Percentiles rank a stretch among this genome's conserved stretches.
phyloP scores from a whole-genome alignment of 306 rosid genomes.

The Medicago truncatula region MtrunA17r5.0-ANR NC_053046.1:9023501-9024000 shows the following conservation, averaged over 20 bases:
- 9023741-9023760: too few species aligned
- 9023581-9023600: neutral
- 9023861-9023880: slow-evolving; percentile 5
- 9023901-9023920: too few species aligned
- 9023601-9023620: neutral
- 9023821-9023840: slow-evolving; percentile 11
- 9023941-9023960: slow-evolving; percentile 9
- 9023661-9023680: neutral
- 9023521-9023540: neutral
- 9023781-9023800: slow-evolving; percentile 21
- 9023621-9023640: neutral
- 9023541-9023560: neutral
- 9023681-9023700: neutral
- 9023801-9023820: slow-evolving; percentile 29
- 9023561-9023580: neutral
- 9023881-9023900: neutral
- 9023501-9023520: neutral
- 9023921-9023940: slow-evolving; percentile 27
- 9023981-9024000: neutral
- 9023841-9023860: neutral
- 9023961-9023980: neutral
- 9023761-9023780: neutral
- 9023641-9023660: slow-evolving; percentile 36
- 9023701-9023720: slow-evolving; percentile 1
- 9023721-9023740: neutral